Evolutionary conservation across 1,284 basidiomycete species (phyloP), one percentile per base, ranked within the genome.

Genomic region (Puccinia triticina): DNA sequence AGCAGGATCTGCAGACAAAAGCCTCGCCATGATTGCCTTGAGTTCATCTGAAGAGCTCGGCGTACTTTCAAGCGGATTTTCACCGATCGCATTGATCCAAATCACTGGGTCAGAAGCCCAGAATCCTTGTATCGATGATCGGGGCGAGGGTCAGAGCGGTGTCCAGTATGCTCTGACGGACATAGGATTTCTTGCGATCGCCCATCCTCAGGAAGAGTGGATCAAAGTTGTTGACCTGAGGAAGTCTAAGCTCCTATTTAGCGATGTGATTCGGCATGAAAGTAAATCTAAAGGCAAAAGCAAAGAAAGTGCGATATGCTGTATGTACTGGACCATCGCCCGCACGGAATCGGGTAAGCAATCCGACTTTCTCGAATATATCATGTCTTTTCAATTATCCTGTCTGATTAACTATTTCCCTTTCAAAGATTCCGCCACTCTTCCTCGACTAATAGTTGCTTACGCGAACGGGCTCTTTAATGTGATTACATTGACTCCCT

Each of bases 191-290:
- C 57, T 81, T 29, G 79, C 69, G 21, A 53, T 81, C 46, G 79
- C 79, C 37, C 34, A 81, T 61, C 55, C 26, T 32, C 53, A 74
- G 50, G 67, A 81, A 50, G 71, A 48, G 1, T 50, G 48, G 59
- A 23, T 81, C 23, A 81, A 59, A 74, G 53, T 81, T 46, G 55
- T 72, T 53, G 79, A 81, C 73, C 48, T 81, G n/a, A 59, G 79
- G 43, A 81, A 81, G 55, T 64, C 40, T 37, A 74, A 64, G 29
- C 53, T 81, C 14, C 57, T 81, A 29, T 72, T 81, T 46, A 71
- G 74, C 32, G 79, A 74, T 46, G 53, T 50, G 14, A 50, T 81
- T 37, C 67, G 57, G 34, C 37, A 64, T 23, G 48, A 81, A 50
- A 59, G 26, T 37, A 74, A 81, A 74, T 37, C 40, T 37, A 73